phyloP scores from a whole-genome alignment of 2,329 filamentous ascomycete species.

The Fusarium sp. region DNA sequence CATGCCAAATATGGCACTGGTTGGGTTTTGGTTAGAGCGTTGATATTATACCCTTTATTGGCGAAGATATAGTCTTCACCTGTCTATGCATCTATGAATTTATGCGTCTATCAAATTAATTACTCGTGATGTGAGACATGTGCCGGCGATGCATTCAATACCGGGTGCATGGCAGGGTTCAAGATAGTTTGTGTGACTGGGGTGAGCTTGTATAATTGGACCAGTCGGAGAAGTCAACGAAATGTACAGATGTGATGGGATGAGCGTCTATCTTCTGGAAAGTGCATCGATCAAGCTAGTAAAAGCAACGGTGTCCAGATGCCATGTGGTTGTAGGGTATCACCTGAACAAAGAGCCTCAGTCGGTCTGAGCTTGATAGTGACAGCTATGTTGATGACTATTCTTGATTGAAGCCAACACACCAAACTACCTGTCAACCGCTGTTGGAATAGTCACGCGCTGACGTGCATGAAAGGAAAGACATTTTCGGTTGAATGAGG shows the following conservation, averaged over 20 bases:
- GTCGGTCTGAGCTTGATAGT: neutral
- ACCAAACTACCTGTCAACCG: constrained; percentile 26
- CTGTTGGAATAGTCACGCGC: constrained; percentile 22
- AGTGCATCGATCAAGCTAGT: constrained; percentile 1
- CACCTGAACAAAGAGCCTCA: neutral
- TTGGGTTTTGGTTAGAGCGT: constrained; percentile 42
- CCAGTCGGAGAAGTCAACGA: constrained; percentile 26
- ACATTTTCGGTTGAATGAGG: constrained; percentile 34
- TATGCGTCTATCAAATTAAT: constrained; percentile 35
- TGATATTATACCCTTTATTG: constrained; percentile 48
- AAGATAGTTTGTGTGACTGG: constrained; percentile 25
- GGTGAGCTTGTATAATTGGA: constrained; percentile 9
- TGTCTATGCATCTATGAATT: constrained; percentile 42
- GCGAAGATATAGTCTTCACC: constrained; percentile 37
- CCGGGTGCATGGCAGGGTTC: constrained; percentile 25
- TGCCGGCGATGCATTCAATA: constrained; percentile 8
- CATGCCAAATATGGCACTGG: constrained; percentile 38
- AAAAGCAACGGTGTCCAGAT: neutral
- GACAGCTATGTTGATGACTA: neutral
- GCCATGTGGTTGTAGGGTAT: neutral
- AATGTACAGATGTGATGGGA: constrained; percentile 7
- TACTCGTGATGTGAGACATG: constrained; percentile 15
- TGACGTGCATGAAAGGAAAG: constrained; percentile 43
- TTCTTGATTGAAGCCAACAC: constrained; percentile 10
- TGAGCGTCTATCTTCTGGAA: constrained; percentile 3